Conservation (phyloP, 2,329 filamentous ascomycete genomes). For the Metarhizium humberi region DNA sequence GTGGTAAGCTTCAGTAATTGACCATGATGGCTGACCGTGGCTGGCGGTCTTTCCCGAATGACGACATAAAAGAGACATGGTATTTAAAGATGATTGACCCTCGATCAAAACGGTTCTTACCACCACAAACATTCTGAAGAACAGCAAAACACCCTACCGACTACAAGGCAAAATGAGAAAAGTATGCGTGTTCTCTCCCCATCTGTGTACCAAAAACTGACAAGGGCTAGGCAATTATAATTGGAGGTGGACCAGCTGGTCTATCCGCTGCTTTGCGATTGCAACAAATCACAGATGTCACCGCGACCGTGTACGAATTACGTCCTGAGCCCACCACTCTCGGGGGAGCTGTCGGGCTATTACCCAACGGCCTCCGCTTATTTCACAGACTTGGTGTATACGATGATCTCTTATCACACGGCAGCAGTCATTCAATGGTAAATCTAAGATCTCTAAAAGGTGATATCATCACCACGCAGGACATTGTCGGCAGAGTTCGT, state of each 20-base stretch:
- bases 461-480: slow-evolving; percentile 48
- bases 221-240: slow-evolving; percentile 5
- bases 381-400: slow-evolving; percentile 56
- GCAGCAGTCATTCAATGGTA: slow-evolving; percentile 56
- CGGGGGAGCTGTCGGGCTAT: slow-evolving; percentile 7
- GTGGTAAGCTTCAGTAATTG: too few species aligned
- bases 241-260: slow-evolving; percentile 6
- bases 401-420: slow-evolving; percentile 49
- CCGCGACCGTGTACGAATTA: slow-evolving; percentile 6
- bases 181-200: background rate
- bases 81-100: too few species aligned
- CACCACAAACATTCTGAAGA: too few species aligned
- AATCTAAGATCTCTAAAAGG: slow-evolving; percentile 53
- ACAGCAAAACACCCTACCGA: background rate
- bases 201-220: background rate
- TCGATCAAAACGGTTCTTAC: too few species aligned
- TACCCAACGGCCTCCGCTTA: slow-evolving; percentile 59
- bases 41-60: too few species aligned
- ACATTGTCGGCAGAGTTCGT: slow-evolving; percentile 32
- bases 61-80: too few species aligned
- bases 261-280: slow-evolving; percentile 2
- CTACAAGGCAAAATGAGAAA: background rate
- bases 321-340: slow-evolving; percentile 5
- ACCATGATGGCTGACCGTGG: too few species aligned
- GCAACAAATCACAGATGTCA: slow-evolving; percentile 1